phyloP scores from a whole-genome alignment of 345 rosid species.

The Ceriops decandra region DNA sequence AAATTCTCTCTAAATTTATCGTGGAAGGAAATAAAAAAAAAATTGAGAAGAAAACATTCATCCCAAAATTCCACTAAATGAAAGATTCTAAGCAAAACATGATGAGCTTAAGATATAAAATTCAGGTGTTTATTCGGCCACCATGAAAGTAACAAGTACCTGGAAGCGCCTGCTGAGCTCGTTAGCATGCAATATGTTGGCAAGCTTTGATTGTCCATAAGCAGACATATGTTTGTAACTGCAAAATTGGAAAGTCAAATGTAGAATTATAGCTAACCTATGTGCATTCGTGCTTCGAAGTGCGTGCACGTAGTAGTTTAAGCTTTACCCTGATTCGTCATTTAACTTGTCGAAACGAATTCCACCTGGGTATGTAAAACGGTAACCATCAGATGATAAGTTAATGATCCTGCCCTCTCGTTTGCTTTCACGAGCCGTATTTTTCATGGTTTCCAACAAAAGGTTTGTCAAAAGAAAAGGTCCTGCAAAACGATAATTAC shows the following conservation, averaged over 20 bases:
- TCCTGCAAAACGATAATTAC: slow-evolving; percentile 28
- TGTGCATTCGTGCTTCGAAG: too few relatives aligned
- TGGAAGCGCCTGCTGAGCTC: not conserved
- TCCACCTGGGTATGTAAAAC: slow-evolving; percentile 38
- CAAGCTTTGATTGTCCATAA: slow-evolving; percentile 38
- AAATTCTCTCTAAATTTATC: too few relatives aligned
- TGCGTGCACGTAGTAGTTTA: not conserved
- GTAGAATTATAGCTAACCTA: too few relatives aligned
- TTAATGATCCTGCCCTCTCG: slow-evolving; percentile 50
- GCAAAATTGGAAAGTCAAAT: slow-evolving; percentile 4
- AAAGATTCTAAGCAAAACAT: too few relatives aligned
- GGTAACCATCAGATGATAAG: slow-evolving; percentile 39
- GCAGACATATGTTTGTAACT: slow-evolving; percentile 39
- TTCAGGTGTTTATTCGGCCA: not conserved
- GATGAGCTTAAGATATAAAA: not conserved
- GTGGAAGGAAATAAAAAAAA: too few relatives aligned
- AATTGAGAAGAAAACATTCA: not conserved
- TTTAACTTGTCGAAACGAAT: slow-evolving; percentile 43
- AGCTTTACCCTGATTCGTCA: slow-evolving; percentile 35
- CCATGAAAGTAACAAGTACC: not conserved
- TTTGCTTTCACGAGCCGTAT: slow-evolving; percentile 33
- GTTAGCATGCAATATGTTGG: not conserved
- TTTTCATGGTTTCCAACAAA: slow-evolving; percentile 44
- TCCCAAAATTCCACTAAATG: not conserved
- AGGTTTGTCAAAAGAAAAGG: slow-evolving; percentile 53